Conservation (phyloP, 2,329 filamentous ascomycete genomes). For the Colletotrichum brevisporum region DNA sequence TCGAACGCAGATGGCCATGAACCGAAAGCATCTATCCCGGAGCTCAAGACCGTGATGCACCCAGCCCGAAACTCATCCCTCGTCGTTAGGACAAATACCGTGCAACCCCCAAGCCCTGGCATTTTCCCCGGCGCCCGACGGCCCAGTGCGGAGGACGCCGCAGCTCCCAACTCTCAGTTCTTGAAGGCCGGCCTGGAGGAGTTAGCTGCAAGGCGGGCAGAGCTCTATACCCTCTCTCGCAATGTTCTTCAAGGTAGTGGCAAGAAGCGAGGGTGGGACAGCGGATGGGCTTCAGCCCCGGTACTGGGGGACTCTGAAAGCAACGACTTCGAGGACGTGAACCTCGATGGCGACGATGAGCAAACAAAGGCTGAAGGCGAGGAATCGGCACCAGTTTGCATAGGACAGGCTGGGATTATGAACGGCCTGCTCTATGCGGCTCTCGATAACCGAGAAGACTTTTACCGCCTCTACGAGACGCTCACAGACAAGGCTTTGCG, state of each 20-base stretch:
- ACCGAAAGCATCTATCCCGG: constrained; percentile 73
- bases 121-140: constrained; percentile 65
- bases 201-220: constrained; percentile 84
- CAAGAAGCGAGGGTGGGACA: constrained; percentile 79
- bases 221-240: constrained; percentile 84
- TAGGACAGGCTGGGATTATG: constrained; percentile 59
- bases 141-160: constrained; percentile 53
- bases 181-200: constrained; percentile 81
- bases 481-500: constrained; percentile 89
- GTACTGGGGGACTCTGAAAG: constrained; percentile 61
- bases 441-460: constrained; percentile 73
- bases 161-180: constrained; percentile 59
- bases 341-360: constrained; percentile 61
- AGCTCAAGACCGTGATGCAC: constrained; percentile 80
- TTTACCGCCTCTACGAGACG: constrained; percentile 77
- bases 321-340: constrained; percentile 70
- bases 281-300: constrained; percentile 78
- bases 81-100: constrained; percentile 52
- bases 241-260: constrained; percentile 84
- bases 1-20: constrained; percentile 64
- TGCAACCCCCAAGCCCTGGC: constrained; percentile 63
- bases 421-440: constrained; percentile 72
- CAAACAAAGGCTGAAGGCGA: constrained; percentile 14
- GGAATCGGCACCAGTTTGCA: constrained; percentile 37
- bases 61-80: constrained; percentile 76